A percentile compares a stretch with the other conserved stretches of the same genome.
Conservation (phyloP, 441 rosid species). For the Erysimum cheiri region DNA sequence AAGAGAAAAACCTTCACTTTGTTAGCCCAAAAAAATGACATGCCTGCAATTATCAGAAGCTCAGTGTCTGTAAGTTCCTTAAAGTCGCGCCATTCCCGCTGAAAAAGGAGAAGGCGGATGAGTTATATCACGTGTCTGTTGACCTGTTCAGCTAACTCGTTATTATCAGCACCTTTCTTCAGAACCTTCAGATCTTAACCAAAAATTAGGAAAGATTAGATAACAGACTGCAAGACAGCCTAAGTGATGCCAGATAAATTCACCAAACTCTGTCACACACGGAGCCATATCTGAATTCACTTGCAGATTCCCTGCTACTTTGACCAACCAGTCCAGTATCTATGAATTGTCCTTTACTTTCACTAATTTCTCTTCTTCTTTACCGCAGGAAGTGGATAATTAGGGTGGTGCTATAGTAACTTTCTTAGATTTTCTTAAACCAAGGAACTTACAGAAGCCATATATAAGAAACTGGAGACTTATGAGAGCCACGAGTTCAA, state of each 20-base stretch:
- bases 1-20: conserved; percentile 17
- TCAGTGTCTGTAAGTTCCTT: conserved; percentile 39
- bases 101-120: conserved; percentile 45
- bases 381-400: conserved; percentile 7
- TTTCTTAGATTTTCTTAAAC: conserved; percentile 41
- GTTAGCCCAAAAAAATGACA: conserved; percentile 32
- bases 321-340: conserved; percentile 27
- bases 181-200: conserved; percentile 42
- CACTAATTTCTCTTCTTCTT: conserved; percentile 23
- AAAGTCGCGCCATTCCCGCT: conserved; percentile 35
- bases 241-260: conserved; percentile 37
- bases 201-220: conserved; percentile 16
- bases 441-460: conserved; percentile 40
- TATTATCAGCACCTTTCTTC: conserved; percentile 32
- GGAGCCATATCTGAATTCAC: conserved; percentile 33
- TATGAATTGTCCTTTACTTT: conserved; percentile 29
- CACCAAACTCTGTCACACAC: conserved; percentile 38
- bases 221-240: conserved; percentile 29
- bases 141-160: conserved; percentile 21
- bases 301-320: conserved; percentile 36
- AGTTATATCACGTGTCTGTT: conserved; percentile 33
- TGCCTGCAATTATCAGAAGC: conserved; percentile 21
- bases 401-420: conserved; percentile 33
- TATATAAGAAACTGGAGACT: conserved; percentile 38
- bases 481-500: conserved; percentile 42